Percentiles rank a stretch among this genome's conserved stretches.
These are phyloP conservation scores for Komagataella pseudopastoris DNA, from an alignment of 805 yeast genomes.

Conservation along the genomic window DNA sequence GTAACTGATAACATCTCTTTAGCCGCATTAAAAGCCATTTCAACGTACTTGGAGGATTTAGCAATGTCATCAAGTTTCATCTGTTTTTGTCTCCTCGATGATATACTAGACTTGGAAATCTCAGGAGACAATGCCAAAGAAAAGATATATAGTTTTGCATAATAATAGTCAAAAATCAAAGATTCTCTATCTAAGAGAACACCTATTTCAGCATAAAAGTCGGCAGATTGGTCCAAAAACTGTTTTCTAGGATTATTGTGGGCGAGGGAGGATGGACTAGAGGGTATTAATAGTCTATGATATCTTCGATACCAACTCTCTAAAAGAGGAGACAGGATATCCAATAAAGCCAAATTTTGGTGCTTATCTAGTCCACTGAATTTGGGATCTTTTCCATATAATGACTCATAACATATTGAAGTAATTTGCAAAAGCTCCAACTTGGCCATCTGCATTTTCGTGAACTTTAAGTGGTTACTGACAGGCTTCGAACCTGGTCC, in stretches of 20 bases:
- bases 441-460: slow-evolving; percentile 58
- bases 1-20: slow-evolving; percentile 65
- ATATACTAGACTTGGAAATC: slow-evolving; percentile 4
- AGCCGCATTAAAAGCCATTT: slow-evolving; percentile 73
- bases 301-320: slow-evolving; percentile 68
- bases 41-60: slow-evolving; percentile 64
- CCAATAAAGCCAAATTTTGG: slow-evolving; percentile 59
- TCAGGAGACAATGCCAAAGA: slow-evolving; percentile 62
- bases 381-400: slow-evolving; percentile 56
- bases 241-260: slow-evolving; percentile 12
- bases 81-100: slow-evolving; percentile 10
- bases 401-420: slow-evolving; percentile 71
- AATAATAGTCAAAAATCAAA: slow-evolving; percentile 69
- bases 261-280: slow-evolving; percentile 22
- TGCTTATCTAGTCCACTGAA: slow-evolving; percentile 36
- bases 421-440: slow-evolving; percentile 68
- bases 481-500: not conserved
- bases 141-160: slow-evolving; percentile 71
- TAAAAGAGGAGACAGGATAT: slow-evolving; percentile 62
- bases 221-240: slow-evolving; percentile 19
- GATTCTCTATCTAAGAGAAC: slow-evolving; percentile 50
- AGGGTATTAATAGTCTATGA: slow-evolving; percentile 35
- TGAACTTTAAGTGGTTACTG: slow-evolving; percentile 28
- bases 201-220: slow-evolving; percentile 23
- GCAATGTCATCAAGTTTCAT: slow-evolving; percentile 58